Evolutionary conservation across 2,329 filamentous ascomycete species (phyloP).

Genomic region (Ophiostoma piceae): DNA sequence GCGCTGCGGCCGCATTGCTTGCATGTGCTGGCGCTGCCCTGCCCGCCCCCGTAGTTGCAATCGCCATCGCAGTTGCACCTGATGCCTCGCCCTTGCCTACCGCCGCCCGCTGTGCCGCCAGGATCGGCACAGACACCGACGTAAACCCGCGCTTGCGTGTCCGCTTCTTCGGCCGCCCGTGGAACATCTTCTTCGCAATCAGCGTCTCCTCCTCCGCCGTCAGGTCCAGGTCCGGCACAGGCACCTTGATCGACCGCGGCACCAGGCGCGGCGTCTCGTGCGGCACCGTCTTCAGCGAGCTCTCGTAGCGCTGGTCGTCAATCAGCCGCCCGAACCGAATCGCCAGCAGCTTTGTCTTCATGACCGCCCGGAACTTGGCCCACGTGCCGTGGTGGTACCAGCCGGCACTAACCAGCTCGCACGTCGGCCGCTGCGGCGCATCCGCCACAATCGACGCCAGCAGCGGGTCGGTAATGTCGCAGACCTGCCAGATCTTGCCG

Average conservation of each 20-base stretch:
- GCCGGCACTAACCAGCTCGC: slow-evolving; percentile 61
- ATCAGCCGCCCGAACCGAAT: slow-evolving; percentile 55
- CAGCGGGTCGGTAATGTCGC: slow-evolving; percentile 80
- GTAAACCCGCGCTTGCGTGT: slow-evolving; percentile 23
- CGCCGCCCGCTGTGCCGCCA: slow-evolving; percentile 12
- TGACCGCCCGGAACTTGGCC: slow-evolving; percentile 77
- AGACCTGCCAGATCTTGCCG: slow-evolving; percentile 90
- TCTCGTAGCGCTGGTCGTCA: slow-evolving; percentile 36
- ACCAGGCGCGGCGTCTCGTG: slow-evolving; percentile 34
- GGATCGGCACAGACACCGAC: slow-evolving; percentile 26
- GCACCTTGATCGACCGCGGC: slow-evolving; percentile 35
- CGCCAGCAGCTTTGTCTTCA: slow-evolving; percentile 77
- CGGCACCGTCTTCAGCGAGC: slow-evolving; percentile 35
- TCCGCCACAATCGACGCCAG: slow-evolving; percentile 61
- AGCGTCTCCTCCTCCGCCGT: slow-evolving; percentile 35
- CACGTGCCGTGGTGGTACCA: slow-evolving; percentile 81
- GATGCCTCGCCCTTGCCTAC: not conserved
- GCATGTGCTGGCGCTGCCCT: not conserved
- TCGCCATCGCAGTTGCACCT: not conserved
- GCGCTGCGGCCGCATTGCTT: not conserved
- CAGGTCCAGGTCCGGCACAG: slow-evolving; percentile 38
- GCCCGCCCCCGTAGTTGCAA: too few relatives aligned
- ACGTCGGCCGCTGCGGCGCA: slow-evolving; percentile 52
- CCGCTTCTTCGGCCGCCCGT: slow-evolving; percentile 24
- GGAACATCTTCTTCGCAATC: slow-evolving; percentile 24